These are phyloP conservation scores for Botrytis pseudocinerea DNA, from an alignment of 2,329 filamentous ascomycete species.

Conservation along the genomic window DNA sequence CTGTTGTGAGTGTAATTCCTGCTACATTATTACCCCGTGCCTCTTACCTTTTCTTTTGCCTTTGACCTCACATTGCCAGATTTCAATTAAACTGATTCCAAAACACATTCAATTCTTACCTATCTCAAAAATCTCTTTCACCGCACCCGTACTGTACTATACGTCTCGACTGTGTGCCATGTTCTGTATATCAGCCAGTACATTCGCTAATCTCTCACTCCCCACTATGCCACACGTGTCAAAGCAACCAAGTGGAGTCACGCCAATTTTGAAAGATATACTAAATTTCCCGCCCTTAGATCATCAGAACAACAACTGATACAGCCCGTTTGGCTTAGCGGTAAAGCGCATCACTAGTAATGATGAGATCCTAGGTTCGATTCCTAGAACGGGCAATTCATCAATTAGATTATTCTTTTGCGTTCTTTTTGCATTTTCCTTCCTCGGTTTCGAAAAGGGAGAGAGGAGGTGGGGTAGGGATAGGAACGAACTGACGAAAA, in stretches of 20 bases:
- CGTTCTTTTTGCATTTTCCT: background rate
- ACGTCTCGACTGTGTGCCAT: background rate
- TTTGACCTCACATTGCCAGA: background rate
- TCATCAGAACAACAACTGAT: background rate
- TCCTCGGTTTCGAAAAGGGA: background rate
- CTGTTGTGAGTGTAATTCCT: background rate
- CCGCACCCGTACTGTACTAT: background rate
- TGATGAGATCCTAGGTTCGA: constrained; percentile 21
- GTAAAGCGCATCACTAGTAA: constrained; percentile 22
- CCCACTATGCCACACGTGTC: background rate
- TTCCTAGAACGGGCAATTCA: constrained; percentile 21
- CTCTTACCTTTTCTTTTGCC: background rate
- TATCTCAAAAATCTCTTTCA: no score
- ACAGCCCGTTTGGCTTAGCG: constrained; percentile 15
- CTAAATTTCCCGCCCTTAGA: rapidly evolving
- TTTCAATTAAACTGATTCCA: no score
- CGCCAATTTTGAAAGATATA: rapidly evolving
- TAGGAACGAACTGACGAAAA: no score
- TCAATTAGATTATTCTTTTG: no score
- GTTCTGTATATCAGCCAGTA: background rate
- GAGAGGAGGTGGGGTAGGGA: no score
- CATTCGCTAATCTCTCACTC: background rate
- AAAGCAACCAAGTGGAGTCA: background rate
- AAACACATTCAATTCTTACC: no score
- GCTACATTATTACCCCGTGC: background rate